Base-by-base conservation (phyloP, 2,329 filamentous ascomycete species). In the Aspergillus niger region DNA sequence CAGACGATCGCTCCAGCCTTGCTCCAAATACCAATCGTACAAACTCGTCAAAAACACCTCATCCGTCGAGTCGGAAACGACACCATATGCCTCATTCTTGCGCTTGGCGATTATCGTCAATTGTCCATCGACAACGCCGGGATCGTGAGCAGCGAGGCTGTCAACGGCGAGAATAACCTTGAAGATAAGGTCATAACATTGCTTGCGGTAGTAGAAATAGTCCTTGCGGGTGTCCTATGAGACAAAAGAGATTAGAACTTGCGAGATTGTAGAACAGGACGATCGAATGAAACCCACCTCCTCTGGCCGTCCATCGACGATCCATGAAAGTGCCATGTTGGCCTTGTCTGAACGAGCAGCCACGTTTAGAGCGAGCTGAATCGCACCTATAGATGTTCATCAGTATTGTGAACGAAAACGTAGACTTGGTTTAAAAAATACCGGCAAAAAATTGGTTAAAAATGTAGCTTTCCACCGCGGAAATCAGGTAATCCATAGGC, bases 1-100 rank as follows among this genome's bases (percentile, higher is more conserved):
- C 28, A 99, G 85, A 13, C 92, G 89, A 64, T 97, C 92, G 8
- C 87, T 90, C 87, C 91, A 93, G 17, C 90, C 89, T 73, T 93
- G 89, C 57, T 85, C 79, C 66, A 98, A 88, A 76, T 99, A 99
- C 94, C 95, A 99, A 70, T 97, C 93, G 74, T 97, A 99, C n/a
- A 99, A 83, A 69, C 91, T 92, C 63, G 91, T 96, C 74, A 98
- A 90, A 80, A 99, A 99, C 4, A 97, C 91, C 71, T 97, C 91
- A 67, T 99, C 95, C 13, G 89, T 85, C 0, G 94, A 96, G 60
- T 85, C 86, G 72, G 96, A 91, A 68, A 99, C 92, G 2, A 97
- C 91, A 48, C 89, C 86, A 76, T 98, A 97, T 0, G 95, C 94
- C 78, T 99, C 94, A 53, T 87, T 86, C 65, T 91, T 86, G 75